Base-by-base conservation (phyloP, 2,329 filamentous ascomycete species). In the Botryotinia calthae region DNA sequence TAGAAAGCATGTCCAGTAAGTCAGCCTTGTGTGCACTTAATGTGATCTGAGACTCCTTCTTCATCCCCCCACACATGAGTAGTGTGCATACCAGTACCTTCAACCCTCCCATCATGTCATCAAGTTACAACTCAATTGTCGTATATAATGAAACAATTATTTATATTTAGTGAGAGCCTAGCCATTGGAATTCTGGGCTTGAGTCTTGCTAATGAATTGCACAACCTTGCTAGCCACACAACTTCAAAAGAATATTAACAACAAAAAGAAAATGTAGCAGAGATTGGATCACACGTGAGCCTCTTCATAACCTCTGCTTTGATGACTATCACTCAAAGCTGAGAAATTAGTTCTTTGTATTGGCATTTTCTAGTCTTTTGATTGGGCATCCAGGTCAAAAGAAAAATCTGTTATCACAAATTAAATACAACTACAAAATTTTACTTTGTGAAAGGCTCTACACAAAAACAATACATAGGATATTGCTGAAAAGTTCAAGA, bases 401-500 rank as follows among this genome's bases (percentile, higher is more conserved):
- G 4, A 34, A 34, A 9, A 37, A 37, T 18, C n/a, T 28, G 14
- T 16, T 1, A 54, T 28, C 2, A 54, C 14, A 8, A 28, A 54
- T 54, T 14, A 54, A n/a, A 25, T 14, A 3, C 25, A 54, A 54
- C 14, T 28, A 14, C 5, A 54, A 54, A 54, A 54, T 28, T 5
- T 8, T 28, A 28, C 2, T 28, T 22, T 51, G 4, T n/a, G 25
- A 54, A 16, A 54, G 16, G 25, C 16, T 54, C 25, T 54, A 28
- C 12, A 28, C 14, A n/a, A 54, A 2, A 54, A 54, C 51, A 28
- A 54, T 7, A 54, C 6, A 2, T 7, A 28, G 7, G 12, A 48
- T 4, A 54, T 0, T 2, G 5, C 18, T 4, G n/a, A 12, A 40
- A 37, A 20, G 5, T 4, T 25, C 1, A 7, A 12, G 2, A 14